Evolutionary conservation across 2,329 filamentous ascomycete genomes (phyloP).

Genomic region (Epicoccum sorghinum): DNA sequence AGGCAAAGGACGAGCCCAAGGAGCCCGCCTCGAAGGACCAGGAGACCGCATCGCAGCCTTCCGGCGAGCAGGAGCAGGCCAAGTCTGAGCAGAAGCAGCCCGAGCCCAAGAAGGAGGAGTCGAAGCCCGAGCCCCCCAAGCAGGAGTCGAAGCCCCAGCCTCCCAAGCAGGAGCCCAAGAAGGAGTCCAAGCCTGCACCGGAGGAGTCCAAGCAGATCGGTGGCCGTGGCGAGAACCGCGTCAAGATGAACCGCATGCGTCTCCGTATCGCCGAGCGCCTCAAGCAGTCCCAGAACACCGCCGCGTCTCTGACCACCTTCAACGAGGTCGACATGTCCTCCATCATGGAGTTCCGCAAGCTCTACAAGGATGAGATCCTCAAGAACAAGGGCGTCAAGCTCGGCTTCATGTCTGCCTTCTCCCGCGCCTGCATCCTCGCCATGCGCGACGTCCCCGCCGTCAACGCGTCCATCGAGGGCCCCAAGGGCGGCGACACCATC

Average conservation of each 20-base stretch:
- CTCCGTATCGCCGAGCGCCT: conserved; percentile 95
- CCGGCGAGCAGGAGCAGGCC: conserved; percentile 56
- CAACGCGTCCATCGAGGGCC: conserved; percentile 96
- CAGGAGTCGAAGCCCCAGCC: conserved; percentile 42
- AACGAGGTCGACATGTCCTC: conserved; percentile 99
- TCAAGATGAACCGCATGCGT: conserved; percentile 99
- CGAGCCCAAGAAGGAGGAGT: conserved; percentile 45
- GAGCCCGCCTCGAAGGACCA: conserved; percentile 63
- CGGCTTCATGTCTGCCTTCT: conserved; percentile 99
- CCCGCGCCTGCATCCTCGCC: conserved; percentile 84
- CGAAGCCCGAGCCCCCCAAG: conserved; percentile 45
- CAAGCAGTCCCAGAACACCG: conserved; percentile 99
- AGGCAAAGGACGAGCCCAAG: conserved; percentile 64
- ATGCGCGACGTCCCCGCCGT: conserved; percentile 95
- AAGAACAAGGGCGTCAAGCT: conserved; percentile 98
- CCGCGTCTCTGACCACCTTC: conserved; percentile 95
- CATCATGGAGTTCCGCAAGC: conserved; percentile 94
- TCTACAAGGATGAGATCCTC: conserved; percentile 94
- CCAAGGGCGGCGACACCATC: conserved; percentile 93
- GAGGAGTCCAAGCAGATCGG: conserved; percentile 55
- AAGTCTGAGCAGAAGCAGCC: conserved; percentile 48
- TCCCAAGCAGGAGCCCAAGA: conserved; percentile 21
- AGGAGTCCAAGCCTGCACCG: conserved; percentile 37
- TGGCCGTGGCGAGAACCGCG: conserved; percentile 84
- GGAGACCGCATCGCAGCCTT: conserved; percentile 61